phyloP scores from a whole-genome alignment of 78 protist species.

The Acrasis kona region DNA sequence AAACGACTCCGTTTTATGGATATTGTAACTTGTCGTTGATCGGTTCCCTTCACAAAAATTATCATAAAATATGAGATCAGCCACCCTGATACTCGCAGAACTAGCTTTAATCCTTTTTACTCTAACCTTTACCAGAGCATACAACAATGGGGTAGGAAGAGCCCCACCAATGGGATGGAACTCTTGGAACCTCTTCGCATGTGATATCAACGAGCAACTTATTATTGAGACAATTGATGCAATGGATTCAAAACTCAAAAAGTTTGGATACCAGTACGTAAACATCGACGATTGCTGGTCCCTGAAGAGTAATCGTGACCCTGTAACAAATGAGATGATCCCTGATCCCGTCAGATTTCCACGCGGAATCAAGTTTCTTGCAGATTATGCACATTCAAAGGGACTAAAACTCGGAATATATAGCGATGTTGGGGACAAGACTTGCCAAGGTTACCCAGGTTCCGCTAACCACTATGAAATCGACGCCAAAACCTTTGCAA shows the following conservation, averaged over 20 bases:
- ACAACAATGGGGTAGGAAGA: conserved; percentile 11
- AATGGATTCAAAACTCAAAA: conserved; percentile 35
- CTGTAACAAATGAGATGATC: conserved; percentile 5
- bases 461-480: background rate
- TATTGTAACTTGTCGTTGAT: too few species aligned
- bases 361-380: conserved; percentile 54
- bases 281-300: conserved; percentile 40
- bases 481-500: conserved; percentile 37
- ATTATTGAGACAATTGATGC: conserved; percentile 37
- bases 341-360: conserved; percentile 65
- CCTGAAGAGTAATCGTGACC: background rate
- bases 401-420: conserved; percentile 72
- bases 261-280: conserved; percentile 46
- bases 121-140: too few species aligned
- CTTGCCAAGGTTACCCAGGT: conserved; percentile 51
- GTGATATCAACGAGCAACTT: too few species aligned
- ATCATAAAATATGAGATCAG: too few species aligned
- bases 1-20: too few species aligned
- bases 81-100: too few species aligned
- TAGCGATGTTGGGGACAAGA: conserved; percentile 45
- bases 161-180: conserved; percentile 23
- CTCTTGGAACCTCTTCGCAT: too few species aligned
- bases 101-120: too few species aligned
- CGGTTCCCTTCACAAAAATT: too few species aligned
- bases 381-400: conserved; percentile 54